Evolutionary conservation across 1,139 yeast genomes (phyloP).

Genomic region (Zygosaccharomyces sapae): DNA sequence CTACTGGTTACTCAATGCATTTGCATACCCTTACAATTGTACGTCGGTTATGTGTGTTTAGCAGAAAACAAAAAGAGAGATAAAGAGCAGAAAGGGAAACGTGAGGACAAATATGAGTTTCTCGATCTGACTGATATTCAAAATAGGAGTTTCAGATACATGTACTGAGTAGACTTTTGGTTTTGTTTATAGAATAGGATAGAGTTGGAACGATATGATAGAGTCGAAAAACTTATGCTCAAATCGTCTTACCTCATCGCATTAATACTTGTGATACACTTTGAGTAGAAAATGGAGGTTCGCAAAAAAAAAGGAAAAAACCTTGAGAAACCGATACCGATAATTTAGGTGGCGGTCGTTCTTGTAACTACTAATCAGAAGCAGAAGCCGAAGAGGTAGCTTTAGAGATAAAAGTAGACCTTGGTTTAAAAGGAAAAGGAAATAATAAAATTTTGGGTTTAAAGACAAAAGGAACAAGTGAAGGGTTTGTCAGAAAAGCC

Average conservation of each 20-base stretch:
- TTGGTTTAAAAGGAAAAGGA: constrained; percentile 34
- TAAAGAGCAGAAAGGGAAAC: constrained; percentile 30
- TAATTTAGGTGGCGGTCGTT: constrained; percentile 35
- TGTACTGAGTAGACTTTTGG: constrained; percentile 21
- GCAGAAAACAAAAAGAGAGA: constrained; percentile 45
- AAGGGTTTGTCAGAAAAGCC: constrained; percentile 30
- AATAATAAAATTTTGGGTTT: constrained; percentile 29
- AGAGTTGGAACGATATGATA: background rate
- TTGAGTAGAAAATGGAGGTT: background rate
- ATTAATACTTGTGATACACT: background rate
- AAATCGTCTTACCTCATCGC: constrained; percentile 13
- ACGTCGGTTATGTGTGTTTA: constrained; percentile 39
- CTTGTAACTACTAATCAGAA: constrained; percentile 24
- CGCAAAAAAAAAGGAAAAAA: background rate
- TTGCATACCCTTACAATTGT: constrained; percentile 37
- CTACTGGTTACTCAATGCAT: constrained; percentile 44
- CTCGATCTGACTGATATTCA: constrained; percentile 66
- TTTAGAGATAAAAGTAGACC: constrained; percentile 13
- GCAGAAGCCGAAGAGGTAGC: constrained; percentile 11
- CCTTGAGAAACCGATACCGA: constrained; percentile 31
- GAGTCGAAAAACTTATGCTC: constrained; percentile 8
- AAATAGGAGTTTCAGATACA: constrained; percentile 59
- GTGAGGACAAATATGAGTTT: constrained; percentile 42
- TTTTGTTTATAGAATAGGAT: constrained; percentile 9
- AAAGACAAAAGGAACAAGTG: constrained; percentile 31